Conservation (phyloP, 2,329 filamentous ascomycete species). For the Biscogniauxia mediterranea region DNA sequence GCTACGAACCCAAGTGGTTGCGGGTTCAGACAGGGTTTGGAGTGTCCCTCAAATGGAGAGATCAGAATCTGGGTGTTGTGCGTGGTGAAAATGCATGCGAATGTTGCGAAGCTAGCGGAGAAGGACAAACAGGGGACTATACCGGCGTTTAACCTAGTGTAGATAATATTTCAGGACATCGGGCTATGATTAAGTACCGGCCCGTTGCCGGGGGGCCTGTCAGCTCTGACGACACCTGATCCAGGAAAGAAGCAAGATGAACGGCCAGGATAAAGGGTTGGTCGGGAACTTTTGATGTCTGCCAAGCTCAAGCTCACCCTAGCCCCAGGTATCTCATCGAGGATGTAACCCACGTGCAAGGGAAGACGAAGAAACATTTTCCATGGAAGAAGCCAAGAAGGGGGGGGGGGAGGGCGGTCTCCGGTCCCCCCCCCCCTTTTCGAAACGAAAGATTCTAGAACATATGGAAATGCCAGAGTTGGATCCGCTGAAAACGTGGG, state of each 20-base stretch:
- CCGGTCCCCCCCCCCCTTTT: slow-evolving; percentile 9
- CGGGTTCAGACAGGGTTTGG: background rate
- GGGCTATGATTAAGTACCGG: slow-evolving; percentile 20
- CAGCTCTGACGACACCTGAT: background rate
- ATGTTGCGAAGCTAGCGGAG: background rate
- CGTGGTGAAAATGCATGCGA: background rate
- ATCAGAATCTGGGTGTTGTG: background rate
- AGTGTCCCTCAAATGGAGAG: background rate
- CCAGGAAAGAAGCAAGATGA: background rate
- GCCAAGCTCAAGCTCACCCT: background rate
- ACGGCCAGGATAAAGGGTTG: background rate
- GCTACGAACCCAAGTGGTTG: background rate
- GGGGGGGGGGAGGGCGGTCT: slow-evolving; percentile 2
- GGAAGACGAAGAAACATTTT: background rate
- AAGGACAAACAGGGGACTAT: background rate
- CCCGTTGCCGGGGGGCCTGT: background rate
- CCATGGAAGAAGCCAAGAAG: slow-evolving; percentile 14
- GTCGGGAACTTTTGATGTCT: background rate
- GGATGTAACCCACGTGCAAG: background rate
- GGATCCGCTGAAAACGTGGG: slow-evolving; percentile 31
- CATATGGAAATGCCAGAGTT: slow-evolving; percentile 22
- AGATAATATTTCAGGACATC: slow-evolving; percentile 9
- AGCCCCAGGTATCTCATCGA: background rate
- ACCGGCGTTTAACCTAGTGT: background rate
- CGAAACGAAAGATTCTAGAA: slow-evolving; percentile 28